Evolutionary conservation across 345 rosid genomes (phyloP).

Genomic region (Eucalyptus virginea): DNA sequence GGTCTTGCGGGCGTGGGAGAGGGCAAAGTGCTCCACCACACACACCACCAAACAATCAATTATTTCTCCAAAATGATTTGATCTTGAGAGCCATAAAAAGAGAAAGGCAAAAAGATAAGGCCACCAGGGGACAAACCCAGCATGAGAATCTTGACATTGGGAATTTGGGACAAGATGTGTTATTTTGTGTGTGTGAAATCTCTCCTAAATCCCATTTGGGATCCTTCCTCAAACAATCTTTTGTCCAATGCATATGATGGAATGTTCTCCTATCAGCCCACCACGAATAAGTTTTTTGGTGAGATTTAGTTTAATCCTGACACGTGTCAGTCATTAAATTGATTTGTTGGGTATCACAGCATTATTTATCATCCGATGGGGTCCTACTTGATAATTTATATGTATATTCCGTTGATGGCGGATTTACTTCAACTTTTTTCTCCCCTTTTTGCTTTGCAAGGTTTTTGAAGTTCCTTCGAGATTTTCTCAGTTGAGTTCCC

Average conservation of each 20-base stretch:
- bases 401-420: background rate
- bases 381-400: background rate
- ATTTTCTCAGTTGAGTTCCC: background rate
- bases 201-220: background rate
- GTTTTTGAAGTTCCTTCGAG: background rate
- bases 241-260: background rate
- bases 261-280: background rate
- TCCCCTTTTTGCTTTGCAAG: background rate
- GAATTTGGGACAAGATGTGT: background rate
- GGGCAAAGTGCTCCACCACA: slow-evolving; percentile 7
- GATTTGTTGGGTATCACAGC: background rate
- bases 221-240: background rate
- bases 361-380: background rate
- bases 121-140: background rate
- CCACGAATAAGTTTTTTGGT: background rate
- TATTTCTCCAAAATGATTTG: background rate
- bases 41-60: background rate
- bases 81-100: background rate
- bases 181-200: background rate
- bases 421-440: background rate
- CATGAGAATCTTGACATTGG: slow-evolving; percentile 6
- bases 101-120: background rate
- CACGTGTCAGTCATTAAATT: background rate
- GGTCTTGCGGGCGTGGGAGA: background rate
- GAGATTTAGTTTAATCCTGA: background rate